Percentiles rank a stretch among this genome's conserved stretches.
Conservation (phyloP, 805 yeast genomes). For the Candida mattraensis region DNA sequence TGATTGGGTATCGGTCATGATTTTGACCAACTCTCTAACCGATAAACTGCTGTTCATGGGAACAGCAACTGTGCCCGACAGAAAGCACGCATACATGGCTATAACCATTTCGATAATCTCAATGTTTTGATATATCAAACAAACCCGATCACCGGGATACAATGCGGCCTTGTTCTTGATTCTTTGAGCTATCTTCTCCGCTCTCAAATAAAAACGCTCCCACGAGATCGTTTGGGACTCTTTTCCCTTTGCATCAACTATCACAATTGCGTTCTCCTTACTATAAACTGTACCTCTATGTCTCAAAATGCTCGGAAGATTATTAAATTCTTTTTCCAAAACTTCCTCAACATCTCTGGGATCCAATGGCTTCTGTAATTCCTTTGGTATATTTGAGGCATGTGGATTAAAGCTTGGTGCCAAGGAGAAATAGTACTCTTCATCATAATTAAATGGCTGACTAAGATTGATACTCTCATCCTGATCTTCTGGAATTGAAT, state of each 20-base stretch:
- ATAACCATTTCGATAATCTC: conserved; percentile 85
- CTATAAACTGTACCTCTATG: conserved; percentile 67
- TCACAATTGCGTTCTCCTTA: conserved; percentile 68
- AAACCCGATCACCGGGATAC: conserved; percentile 80
- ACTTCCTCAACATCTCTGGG: conserved; percentile 51
- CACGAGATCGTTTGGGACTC: conserved; percentile 76
- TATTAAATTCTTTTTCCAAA: conserved; percentile 48
- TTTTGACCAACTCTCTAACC: conserved; percentile 65
- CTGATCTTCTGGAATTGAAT: conserved; percentile 13
- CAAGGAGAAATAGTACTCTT: conserved; percentile 13
- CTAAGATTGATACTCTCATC: conserved; percentile 13
- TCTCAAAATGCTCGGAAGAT: conserved; percentile 69
- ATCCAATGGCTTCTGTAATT: conserved; percentile 58
- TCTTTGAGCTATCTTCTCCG: conserved; percentile 87
- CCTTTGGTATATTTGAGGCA: conserved; percentile 24
- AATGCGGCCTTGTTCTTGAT: conserved; percentile 70
- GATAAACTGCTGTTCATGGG: conserved; percentile 81
- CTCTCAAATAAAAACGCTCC: conserved; percentile 81
- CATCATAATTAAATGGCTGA: conserved; percentile 13
- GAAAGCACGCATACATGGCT: conserved; percentile 86
- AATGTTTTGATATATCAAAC: conserved; percentile 75
- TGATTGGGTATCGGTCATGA: conserved; percentile 71
- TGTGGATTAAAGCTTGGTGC: background rate
- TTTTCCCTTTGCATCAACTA: conserved; percentile 77
- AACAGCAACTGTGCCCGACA: conserved; percentile 93